Evolutionary conservation across 805 yeast species (phyloP), one percentile per base, ranked within the genome.

Genomic region (Candida ascalaphidarum): DNA sequence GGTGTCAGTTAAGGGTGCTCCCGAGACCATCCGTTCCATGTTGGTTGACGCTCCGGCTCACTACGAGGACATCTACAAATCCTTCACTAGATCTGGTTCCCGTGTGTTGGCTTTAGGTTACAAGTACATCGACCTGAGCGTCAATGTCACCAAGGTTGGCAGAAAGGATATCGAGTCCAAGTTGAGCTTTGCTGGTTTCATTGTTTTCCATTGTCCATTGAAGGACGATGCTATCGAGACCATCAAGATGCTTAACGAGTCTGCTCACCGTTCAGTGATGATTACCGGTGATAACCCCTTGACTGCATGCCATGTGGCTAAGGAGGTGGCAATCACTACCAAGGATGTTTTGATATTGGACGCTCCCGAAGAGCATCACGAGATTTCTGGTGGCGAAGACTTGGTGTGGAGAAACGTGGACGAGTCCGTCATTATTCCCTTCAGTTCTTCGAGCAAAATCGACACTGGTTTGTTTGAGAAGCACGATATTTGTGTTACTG

Each of bases 211-310:
- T 52, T 88, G 97, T 64, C 98, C 98, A 12, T 73, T 92, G 70
- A 92, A 92, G 56, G 70, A 68, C 21, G 98, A 92, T 60, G 98
- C 98, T 21, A 64, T 84, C 50, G 94, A 77, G 41, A 81, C 95
- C 22, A 77, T 92, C 41, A 68, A 74, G 47, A 89, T 86, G 96
- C 69, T 92, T 56, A 89, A 85, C 57, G 94, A 85, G 50, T 86
- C 96, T 1, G 76, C 89, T 30, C 98, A 92, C 55, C 85, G 98
- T 52, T 83, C 85, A 52, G 76, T 92, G 23, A 92, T 92, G 98
- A 92, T 92, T 43, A 92, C 98, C 27, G 98, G 98, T 68, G 98
- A 92, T 59, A 92, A 89, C 56, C 96, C 98, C 22, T 72, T 92
- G 50, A 92, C 98, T 41, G 98, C 98, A 18, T 92, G 92, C 36